A percentile compares a stretch with the other conserved stretches of the same genome.
phyloP scores from a whole-genome alignment of 768 basidiomycete species.

The Leccinum boreale region DNA sequence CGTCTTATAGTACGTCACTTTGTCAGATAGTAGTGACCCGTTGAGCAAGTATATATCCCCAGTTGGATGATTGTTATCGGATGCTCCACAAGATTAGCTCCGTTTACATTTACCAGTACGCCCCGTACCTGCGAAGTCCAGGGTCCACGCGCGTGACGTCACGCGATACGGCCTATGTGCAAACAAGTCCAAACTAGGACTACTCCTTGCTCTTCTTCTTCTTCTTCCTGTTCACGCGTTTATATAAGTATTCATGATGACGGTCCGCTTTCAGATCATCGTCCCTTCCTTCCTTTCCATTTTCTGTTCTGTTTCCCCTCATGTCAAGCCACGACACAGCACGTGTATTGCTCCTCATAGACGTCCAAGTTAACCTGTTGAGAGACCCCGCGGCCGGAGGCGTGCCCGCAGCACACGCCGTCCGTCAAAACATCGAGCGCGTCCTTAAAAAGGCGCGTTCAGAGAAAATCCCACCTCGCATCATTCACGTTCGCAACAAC shows the following conservation, averaged over 20 bases:
- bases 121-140: not conserved
- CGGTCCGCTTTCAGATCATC: not conserved
- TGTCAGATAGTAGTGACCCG: not conserved
- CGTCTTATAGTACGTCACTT: not conserved
- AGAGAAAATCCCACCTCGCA: constrained; percentile 46
- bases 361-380: constrained; percentile 54
- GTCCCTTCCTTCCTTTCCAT: not conserved
- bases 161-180: constrained; percentile 2
- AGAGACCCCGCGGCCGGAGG: constrained; percentile 46
- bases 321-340: constrained; percentile 13
- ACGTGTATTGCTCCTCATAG: constrained; percentile 57
- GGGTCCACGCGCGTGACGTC: constrained; percentile 24
- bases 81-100: not conserved
- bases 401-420: constrained; percentile 43
- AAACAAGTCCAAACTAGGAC: constrained; percentile 11
- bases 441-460: constrained; percentile 52
- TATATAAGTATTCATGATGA: constrained; percentile 14
- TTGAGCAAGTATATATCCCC: not conserved
- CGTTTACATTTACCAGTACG: not conserved
- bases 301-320: not conserved
- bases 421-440: constrained; percentile 45
- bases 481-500: constrained; percentile 66
- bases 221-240: constrained; percentile 1
- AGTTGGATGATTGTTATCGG: not conserved
- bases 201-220: not conserved